A percentile compares a stretch with the other conserved stretches of the same genome.
Evolutionary conservation across 2,329 filamentous ascomycete species (phyloP).

Genomic region (Aureobasidium sp.): DNA sequence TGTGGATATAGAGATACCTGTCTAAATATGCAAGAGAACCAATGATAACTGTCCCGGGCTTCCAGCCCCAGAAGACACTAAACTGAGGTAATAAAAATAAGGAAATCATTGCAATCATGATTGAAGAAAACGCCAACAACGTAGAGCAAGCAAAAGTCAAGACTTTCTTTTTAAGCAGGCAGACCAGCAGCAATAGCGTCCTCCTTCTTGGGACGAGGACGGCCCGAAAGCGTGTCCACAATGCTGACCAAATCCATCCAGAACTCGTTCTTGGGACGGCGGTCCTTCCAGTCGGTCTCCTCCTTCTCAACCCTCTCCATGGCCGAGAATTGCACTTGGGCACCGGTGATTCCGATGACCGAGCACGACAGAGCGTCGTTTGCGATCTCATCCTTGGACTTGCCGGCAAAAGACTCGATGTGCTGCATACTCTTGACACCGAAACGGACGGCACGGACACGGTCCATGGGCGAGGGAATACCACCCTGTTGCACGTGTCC

Average conservation of each 20-base stretch:
- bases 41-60: not conserved
- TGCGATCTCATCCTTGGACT: slow-evolving; percentile 58
- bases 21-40: not conserved
- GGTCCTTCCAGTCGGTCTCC: slow-evolving; percentile 88
- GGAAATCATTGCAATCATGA: slow-evolving; percentile 10
- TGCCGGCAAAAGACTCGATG: slow-evolving; percentile 66
- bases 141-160: not conserved
- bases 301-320: slow-evolving; percentile 73
- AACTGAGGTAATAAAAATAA: not conserved
- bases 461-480: slow-evolving; percentile 90
- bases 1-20: not conserved
- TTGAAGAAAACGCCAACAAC: not conserved
- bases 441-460: slow-evolving; percentile 81
- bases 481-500: slow-evolving; percentile 94
- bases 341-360: slow-evolving; percentile 89
- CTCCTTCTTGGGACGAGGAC: slow-evolving; percentile 29
- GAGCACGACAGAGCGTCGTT: slow-evolving; percentile 63
- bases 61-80: not conserved
- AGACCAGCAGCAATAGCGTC: slow-evolving; percentile 2
- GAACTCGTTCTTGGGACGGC: slow-evolving; percentile 74
- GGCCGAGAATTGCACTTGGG: slow-evolving; percentile 76
- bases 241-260: slow-evolving; percentile 75
- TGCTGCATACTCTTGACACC: slow-evolving; percentile 93
- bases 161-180: not conserved
- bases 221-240: slow-evolving; percentile 76